Evolutionary conservation across 2,329 filamentous ascomycete species (phyloP).

Genomic region (Plenodomus tracheiphilus): DNA sequence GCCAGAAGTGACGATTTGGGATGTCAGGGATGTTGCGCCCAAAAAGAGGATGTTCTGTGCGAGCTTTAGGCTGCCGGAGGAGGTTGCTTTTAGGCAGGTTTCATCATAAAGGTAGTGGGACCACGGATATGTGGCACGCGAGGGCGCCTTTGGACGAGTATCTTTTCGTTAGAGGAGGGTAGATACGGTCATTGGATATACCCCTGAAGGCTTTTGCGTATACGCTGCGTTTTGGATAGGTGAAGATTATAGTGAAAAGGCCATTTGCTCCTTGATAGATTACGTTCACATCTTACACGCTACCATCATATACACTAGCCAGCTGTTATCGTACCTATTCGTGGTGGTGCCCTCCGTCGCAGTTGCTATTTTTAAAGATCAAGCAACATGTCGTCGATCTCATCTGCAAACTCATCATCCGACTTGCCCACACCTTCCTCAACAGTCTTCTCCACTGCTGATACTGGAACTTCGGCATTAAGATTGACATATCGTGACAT

Average conservation of each 20-base stretch:
- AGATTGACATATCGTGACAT: constrained; percentile 5
- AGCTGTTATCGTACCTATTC: too few species aligned
- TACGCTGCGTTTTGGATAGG: not conserved
- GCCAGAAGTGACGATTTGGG: constrained; percentile 58
- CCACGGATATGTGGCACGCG: too few species aligned
- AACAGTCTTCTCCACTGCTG: not conserved
- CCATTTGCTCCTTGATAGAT: not conserved
- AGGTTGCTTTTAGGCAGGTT: constrained; percentile 72
- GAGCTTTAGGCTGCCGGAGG: constrained; percentile 79
- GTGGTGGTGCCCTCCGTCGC: too few species aligned
- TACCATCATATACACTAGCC: not conserved
- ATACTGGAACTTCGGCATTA: not conserved
- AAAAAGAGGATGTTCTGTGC: constrained; percentile 97
- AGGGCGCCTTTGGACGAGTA: too few species aligned
- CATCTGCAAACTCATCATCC: constrained; percentile 6
- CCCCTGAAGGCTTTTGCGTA: not conserved
- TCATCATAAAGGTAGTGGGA: not conserved
- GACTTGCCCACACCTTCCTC: constrained; percentile 1
- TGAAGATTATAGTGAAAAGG: not conserved
- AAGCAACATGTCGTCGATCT: constrained; percentile 32
- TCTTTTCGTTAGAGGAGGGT: not conserved
- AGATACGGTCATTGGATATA: not conserved
- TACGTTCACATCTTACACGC: not conserved
- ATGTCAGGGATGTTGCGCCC: constrained; percentile 86
- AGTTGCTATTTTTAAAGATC: constrained; percentile 10